phyloP scores from a whole-genome alignment of 73 alveolate species.

The Paramecium primaurelia region DNA sequence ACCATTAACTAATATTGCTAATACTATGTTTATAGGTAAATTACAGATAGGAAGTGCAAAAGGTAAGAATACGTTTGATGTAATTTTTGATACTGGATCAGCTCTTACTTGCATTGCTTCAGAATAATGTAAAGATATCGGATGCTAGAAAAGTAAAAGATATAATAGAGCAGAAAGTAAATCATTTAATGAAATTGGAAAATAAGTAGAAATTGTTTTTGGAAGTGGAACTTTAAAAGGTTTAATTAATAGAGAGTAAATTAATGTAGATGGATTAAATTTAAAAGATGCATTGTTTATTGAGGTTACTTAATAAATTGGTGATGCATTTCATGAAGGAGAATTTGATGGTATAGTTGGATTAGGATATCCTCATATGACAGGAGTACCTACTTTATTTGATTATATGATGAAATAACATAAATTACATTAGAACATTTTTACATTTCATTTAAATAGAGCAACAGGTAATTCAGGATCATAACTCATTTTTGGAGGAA shows the following conservation, averaged over 20 bases:
- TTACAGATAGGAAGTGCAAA: conserved; percentile 42
- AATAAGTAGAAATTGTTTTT: conserved; percentile 40
- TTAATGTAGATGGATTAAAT: conserved; percentile 48
- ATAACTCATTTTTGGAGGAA: conserved; percentile 53
- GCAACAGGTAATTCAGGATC: conserved; percentile 48
- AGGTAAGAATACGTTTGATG: conserved; percentile 58
- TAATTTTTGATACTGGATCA: conserved; percentile 65
- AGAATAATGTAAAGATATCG: conserved; percentile 17
- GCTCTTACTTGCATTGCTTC: conserved; percentile 61
- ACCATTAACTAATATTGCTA: not conserved
- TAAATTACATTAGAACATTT: conserved; percentile 33
- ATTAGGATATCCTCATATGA: conserved; percentile 43
- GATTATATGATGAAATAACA: conserved; percentile 42
- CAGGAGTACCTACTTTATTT: conserved; percentile 60
- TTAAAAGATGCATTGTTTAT: conserved; percentile 53
- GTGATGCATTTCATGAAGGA: conserved; percentile 43
- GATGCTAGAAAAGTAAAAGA: conserved; percentile 37
- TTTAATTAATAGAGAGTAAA: conserved; percentile 39
- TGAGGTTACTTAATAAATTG: conserved; percentile 55
- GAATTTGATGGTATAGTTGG: conserved; percentile 65
- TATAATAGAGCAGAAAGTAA: conserved; percentile 14
- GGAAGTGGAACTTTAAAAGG: conserved; percentile 64
- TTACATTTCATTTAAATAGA: conserved; percentile 59
- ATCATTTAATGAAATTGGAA: conserved; percentile 51
- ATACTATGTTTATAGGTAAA: conserved; percentile 11